phyloP scores from a whole-genome alignment of 83 land plant genomes.

The Isoetes engelmannii region DNA sequence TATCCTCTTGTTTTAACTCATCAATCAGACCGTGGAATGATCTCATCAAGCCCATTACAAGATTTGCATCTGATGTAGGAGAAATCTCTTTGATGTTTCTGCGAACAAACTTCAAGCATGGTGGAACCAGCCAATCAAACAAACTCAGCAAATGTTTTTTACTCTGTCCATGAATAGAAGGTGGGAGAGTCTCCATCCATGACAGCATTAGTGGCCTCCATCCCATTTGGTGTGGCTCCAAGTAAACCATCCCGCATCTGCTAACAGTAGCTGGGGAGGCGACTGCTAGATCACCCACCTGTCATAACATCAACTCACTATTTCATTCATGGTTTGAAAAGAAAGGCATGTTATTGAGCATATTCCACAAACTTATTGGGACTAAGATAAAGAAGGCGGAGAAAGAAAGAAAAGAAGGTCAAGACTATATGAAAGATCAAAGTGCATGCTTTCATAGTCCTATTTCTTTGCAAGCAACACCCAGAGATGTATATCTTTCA shows the following conservation, averaged over 20 bases:
- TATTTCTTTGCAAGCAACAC: too few species aligned
- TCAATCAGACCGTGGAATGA: conserved; percentile 31
- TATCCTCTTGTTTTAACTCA: conserved; percentile 32
- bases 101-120: conserved; percentile 32
- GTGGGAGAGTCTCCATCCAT: conserved; percentile 33
- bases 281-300: conserved; percentile 46
- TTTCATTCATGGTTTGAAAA: too few species aligned
- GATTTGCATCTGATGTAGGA: conserved; percentile 29
- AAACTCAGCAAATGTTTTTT: conserved; percentile 28
- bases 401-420: too few species aligned
- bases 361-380: too few species aligned
- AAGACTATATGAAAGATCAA: too few species aligned
- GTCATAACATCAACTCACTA: background rate
- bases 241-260: conserved; percentile 42
- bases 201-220: conserved; percentile 39
- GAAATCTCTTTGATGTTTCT: conserved; percentile 34
- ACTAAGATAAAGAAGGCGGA: too few species aligned
- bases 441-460: too few species aligned
- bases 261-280: conserved; percentile 47
- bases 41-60: conserved; percentile 32
- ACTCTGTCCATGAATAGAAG: conserved; percentile 18
- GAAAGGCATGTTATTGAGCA: too few species aligned
- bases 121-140: conserved; percentile 37
- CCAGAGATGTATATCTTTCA: too few species aligned
- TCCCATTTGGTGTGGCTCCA: conserved; percentile 43